phyloP scores from a whole-genome alignment of 306 rosid genomes.

The Cucumis cinereus region DNA sequence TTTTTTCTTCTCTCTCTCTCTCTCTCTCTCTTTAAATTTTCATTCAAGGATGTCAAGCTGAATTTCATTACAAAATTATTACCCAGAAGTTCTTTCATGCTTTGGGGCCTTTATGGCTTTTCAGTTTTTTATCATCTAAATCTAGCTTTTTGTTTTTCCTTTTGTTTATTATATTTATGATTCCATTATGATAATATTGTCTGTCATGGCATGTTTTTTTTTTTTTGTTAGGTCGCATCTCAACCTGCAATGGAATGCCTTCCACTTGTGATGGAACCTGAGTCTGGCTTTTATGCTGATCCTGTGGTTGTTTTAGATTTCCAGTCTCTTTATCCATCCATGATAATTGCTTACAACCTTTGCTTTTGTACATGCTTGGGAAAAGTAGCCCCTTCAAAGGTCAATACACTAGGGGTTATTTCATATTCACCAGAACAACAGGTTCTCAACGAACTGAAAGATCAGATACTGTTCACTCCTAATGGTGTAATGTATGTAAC shows the following conservation, averaged over 20 bases:
- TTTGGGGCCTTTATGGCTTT: neutral
- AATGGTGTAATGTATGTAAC: slow-evolving; percentile 91
- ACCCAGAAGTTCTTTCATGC: neutral
- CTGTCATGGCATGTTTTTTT: neutral
- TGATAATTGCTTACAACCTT: slow-evolving; percentile 94
- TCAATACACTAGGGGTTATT: slow-evolving; percentile 70
- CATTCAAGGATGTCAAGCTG: neutral
- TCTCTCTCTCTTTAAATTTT: neutral
- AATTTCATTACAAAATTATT: neutral
- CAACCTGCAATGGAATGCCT: slow-evolving; percentile 98
- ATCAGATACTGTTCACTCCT: slow-evolving; percentile 73
- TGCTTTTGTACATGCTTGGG: slow-evolving; percentile 94
- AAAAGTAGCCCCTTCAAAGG: slow-evolving; percentile 50
- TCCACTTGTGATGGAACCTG: slow-evolving; percentile 97
- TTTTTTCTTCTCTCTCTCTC: neutral
- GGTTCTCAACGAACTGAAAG: slow-evolving; percentile 45
- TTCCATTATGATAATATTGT: neutral
- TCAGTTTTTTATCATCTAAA: neutral
- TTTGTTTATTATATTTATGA: neutral
- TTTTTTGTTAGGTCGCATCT: slow-evolving; percentile 64
- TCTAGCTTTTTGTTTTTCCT: neutral
- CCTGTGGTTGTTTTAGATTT: slow-evolving; percentile 89
- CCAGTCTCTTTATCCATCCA: slow-evolving; percentile 94
- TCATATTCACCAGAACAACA: slow-evolving; percentile 53
- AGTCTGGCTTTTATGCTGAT: slow-evolving; percentile 89